Evolutionary conservation across 2,329 filamentous ascomycete species (phyloP).

Genomic region (Botrytis cinerea): DNA sequence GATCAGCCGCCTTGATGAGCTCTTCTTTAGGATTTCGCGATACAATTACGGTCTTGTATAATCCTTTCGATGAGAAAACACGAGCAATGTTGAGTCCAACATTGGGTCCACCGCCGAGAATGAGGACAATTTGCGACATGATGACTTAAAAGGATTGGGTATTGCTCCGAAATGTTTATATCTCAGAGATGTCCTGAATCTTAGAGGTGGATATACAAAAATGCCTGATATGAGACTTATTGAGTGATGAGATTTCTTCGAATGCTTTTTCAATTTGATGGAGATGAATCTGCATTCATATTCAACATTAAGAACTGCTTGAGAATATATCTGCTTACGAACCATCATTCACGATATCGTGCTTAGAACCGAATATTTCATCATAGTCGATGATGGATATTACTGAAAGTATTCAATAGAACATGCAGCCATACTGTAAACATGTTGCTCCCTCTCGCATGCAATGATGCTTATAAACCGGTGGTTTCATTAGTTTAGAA

Average conservation of each 20-base stretch:
- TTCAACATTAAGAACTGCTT: not conserved
- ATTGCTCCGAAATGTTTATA: not conserved
- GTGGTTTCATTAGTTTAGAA: not conserved
- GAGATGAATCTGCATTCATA: not conserved
- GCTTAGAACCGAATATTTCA: not conserved
- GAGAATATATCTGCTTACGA: not conserved
- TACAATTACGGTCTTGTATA: slow-evolving; percentile 46
- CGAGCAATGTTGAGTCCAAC: slow-evolving; percentile 43
- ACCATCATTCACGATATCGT: not conserved
- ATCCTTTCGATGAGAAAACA: slow-evolving; percentile 44
- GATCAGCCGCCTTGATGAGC: slow-evolving; percentile 36
- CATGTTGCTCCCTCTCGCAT: not conserved
- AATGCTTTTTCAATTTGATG: not conserved
- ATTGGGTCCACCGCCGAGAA: slow-evolving; percentile 48
- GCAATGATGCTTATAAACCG: not conserved
- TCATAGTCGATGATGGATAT: not conserved
- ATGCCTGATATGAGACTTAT: not conserved
- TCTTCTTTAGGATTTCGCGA: slow-evolving; percentile 39
- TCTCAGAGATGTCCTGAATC: too few relatives aligned
- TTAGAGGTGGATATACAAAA: not conserved
- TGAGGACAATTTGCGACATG: slow-evolving; percentile 37
- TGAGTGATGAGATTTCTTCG: not conserved
- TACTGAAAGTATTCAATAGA: not conserved
- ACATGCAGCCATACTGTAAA: not conserved
- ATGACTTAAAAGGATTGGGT: not conserved